A percentile compares a stretch with the other conserved stretches of the same genome.
phyloP scores from a whole-genome alignment of 2,329 filamentous ascomycete genomes.

The Xylariaceae sp. region DNA sequence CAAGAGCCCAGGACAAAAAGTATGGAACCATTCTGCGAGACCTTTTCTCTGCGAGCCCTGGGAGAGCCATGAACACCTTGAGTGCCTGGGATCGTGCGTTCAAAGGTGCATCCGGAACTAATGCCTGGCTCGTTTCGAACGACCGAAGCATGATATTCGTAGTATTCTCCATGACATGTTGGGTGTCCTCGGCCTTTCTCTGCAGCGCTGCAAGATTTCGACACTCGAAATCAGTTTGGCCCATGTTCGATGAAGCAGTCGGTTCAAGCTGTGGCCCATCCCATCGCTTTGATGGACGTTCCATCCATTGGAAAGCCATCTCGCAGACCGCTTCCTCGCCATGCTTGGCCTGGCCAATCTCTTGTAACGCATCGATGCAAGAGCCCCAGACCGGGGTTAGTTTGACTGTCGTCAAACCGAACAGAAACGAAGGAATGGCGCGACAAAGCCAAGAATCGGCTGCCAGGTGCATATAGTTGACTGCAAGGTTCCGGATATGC shows the following conservation, averaged over 20 bases:
- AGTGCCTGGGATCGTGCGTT: conserved; percentile 71
- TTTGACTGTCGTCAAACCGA: conserved; percentile 81
- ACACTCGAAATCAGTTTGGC: conserved; percentile 75
- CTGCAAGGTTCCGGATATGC: conserved; percentile 71
- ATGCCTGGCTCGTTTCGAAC: conserved; percentile 58
- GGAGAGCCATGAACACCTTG: conserved; percentile 65
- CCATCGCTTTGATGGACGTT: conserved; percentile 48
- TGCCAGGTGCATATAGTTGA: conserved; percentile 52
- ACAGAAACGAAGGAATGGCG: conserved; percentile 74
- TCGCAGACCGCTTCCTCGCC: conserved; percentile 68
- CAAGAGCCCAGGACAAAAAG: conserved; percentile 71
- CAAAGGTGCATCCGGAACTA: conserved; percentile 39
- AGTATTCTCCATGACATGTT: conserved; percentile 44
- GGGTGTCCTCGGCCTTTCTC: conserved; percentile 41
- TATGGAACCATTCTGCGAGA: conserved; percentile 81
- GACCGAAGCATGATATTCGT: conserved; percentile 50
- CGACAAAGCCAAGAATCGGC: conserved; percentile 58
- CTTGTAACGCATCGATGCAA: conserved; percentile 64
- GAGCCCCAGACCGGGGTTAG: conserved; percentile 86
- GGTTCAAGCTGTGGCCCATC: conserved; percentile 31
- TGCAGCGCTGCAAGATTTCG: conserved; percentile 60
- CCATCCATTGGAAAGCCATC: conserved; percentile 73
- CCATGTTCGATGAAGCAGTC: conserved; percentile 26
- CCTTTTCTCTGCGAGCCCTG: conserved; percentile 73
- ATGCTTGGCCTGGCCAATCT: conserved; percentile 60